These are phyloP conservation scores for Pseudogymnoascus sp. DNA, from an alignment of 2,329 filamentous ascomycete species.

Conservation along the genomic window DNA sequence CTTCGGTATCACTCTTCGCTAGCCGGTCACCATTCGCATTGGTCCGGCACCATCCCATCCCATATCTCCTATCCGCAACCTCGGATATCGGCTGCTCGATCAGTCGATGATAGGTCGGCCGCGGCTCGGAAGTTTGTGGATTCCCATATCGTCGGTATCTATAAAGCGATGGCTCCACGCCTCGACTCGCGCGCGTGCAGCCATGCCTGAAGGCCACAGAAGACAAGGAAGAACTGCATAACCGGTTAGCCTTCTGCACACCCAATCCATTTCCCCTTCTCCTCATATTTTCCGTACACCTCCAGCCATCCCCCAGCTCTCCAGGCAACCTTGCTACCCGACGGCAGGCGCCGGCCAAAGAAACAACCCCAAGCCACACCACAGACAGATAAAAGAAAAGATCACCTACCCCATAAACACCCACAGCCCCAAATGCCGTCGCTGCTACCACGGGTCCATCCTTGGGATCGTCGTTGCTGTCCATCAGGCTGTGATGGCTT, in stretches of 20 bases:
- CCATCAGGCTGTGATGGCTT: slow-evolving; percentile 77
- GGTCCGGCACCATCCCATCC: background rate
- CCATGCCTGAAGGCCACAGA: slow-evolving; percentile 82
- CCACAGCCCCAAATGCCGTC: slow-evolving; percentile 79
- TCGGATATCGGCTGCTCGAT: background rate
- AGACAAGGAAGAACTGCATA: slow-evolving; percentile 72
- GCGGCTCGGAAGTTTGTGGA: background rate
- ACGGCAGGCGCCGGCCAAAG: background rate
- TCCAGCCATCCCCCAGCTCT: background rate
- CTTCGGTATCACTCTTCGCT: background rate
- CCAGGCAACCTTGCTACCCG: background rate
- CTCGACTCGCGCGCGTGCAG: slow-evolving; percentile 77
- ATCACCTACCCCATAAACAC: slow-evolving; percentile 74
- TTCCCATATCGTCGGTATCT: slow-evolving; percentile 16
- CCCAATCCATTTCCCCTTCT: background rate
- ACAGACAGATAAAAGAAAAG: slow-evolving; percentile 6
- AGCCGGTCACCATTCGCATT: background rate
- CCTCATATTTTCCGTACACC: background rate
- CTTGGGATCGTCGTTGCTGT: slow-evolving; percentile 60
- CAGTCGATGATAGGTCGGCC: background rate
- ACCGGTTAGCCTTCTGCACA: background rate
- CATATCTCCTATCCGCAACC: background rate
- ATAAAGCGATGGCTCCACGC: slow-evolving; percentile 74
- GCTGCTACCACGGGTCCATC: slow-evolving; percentile 71
- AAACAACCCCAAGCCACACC: background rate